phyloP scores from a whole-genome alignment of 768 basidiomycete genomes.

The Tulasnella sp. region DNA sequence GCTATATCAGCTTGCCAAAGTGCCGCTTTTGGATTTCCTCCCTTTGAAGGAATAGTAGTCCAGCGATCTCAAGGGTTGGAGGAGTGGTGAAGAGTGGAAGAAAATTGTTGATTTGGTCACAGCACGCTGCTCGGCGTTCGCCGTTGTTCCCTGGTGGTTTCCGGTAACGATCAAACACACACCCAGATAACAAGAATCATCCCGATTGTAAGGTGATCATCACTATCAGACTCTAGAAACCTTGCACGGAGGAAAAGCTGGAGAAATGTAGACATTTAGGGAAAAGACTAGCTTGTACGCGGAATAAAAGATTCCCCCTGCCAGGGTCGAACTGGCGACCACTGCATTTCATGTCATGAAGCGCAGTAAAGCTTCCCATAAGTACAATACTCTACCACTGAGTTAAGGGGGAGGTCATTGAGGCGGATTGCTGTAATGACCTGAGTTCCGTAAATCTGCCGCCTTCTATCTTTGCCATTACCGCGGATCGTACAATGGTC shows the following conservation, averaged over 20 bases:
- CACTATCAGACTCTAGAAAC: neutral
- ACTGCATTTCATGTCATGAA: constrained; percentile 6
- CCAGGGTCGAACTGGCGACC: constrained; percentile 11
- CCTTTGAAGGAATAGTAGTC: neutral
- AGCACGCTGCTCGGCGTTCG: neutral
- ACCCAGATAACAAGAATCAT: neutral
- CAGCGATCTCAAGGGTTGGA: neutral
- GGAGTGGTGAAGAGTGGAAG: neutral
- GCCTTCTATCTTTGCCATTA: too few species aligned
- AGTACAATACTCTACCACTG: constrained; percentile 12
- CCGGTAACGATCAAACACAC: neutral
- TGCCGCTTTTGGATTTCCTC: neutral
- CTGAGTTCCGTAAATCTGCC: neutral
- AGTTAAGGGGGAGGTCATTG: constrained; percentile 8
- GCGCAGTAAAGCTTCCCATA: neutral
- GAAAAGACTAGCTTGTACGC: neutral
- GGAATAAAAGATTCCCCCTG: constrained; percentile 5
- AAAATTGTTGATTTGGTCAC: neutral
- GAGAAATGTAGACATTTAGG: neutral
- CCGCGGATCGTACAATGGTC: too few species aligned
- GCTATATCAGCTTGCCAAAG: neutral
- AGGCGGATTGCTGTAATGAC: neutral
- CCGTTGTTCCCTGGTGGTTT: neutral
- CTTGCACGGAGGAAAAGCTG: neutral
- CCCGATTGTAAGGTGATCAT: neutral